A percentile compares a stretch with the other conserved stretches of the same genome.
Conservation (phyloP, 345 rosid genomes). For the Alliaria petiolata region DNA sequence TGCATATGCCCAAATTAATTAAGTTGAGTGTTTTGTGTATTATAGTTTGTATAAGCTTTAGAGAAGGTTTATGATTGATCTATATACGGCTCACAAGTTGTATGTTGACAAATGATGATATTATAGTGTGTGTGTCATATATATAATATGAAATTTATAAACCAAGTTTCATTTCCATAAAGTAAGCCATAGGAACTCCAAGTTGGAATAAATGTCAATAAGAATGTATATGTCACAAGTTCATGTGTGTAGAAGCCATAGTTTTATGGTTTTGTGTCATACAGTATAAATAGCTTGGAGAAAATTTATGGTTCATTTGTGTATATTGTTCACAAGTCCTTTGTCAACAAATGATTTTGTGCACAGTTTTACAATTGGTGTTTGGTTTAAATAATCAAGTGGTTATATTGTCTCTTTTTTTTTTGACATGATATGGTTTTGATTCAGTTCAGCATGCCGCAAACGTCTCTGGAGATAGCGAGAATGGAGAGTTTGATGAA, state of each 20-base stretch:
- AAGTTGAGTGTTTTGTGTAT: neutral
- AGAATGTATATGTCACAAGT: neutral
- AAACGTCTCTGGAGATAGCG: constrained; percentile 80
- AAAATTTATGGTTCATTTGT: neutral
- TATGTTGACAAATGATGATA: neutral
- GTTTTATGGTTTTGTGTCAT: neutral
- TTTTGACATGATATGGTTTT: constrained; percentile 3
- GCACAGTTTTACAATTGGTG: neutral
- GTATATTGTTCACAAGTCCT: neutral
- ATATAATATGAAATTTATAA: neutral
- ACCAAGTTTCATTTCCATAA: neutral
- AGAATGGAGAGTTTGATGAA: constrained; percentile 69
- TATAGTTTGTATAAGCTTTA: neutral
- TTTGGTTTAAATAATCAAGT: neutral
- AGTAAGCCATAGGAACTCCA: neutral
- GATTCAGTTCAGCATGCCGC: constrained; percentile 75
- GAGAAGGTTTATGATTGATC: constrained; percentile 6
- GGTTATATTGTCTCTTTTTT: constrained; percentile 5
- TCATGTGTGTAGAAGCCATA: neutral
- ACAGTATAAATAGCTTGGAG: neutral
- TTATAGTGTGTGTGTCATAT: neutral
- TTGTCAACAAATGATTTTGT: neutral
- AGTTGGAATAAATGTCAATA: neutral
- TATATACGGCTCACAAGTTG: neutral
- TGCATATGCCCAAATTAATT: neutral